These are phyloP conservation scores for Neoboletus magnificus DNA, from an alignment of 768 basidiomycete genomes.

Conservation along the genomic window DNA sequence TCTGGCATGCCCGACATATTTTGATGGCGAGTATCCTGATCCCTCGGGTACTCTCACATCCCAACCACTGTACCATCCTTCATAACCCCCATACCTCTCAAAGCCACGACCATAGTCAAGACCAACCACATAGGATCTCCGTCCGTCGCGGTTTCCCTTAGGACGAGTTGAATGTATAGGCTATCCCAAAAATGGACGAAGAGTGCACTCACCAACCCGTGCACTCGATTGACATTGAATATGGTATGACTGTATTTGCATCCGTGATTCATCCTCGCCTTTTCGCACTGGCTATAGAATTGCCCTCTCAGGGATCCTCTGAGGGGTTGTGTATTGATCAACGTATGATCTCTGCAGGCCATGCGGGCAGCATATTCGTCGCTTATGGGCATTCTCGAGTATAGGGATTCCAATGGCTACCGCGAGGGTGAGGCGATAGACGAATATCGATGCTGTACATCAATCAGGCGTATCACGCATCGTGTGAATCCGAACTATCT, in stretches of 20 bases:
- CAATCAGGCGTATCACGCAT: neutral
- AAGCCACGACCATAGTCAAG: conserved; percentile 13
- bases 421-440: neutral
- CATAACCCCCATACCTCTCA: conserved; percentile 14
- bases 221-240: conserved; percentile 16
- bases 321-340: conserved; percentile 8
- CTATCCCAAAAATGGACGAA: neutral
- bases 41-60: neutral
- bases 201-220: conserved; percentile 4
- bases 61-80: conserved; percentile 11
- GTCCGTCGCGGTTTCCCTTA: conserved; percentile 6
- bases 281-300: conserved; percentile 10
- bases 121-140: conserved; percentile 1
- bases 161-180: neutral
- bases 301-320: neutral
- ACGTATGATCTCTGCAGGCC: conserved; percentile 13
- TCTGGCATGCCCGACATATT: neutral
- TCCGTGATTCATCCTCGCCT: neutral
- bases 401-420: neutral
- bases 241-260: conserved; percentile 22
- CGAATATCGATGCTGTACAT: neutral
- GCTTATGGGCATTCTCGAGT: conserved; percentile 12
- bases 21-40: neutral
- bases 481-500: neutral
- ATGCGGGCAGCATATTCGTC: conserved; percentile 19